Base-by-base conservation (phyloP, 2,329 filamentous ascomycete genomes). In the Fonsecaea erecta region DNA sequence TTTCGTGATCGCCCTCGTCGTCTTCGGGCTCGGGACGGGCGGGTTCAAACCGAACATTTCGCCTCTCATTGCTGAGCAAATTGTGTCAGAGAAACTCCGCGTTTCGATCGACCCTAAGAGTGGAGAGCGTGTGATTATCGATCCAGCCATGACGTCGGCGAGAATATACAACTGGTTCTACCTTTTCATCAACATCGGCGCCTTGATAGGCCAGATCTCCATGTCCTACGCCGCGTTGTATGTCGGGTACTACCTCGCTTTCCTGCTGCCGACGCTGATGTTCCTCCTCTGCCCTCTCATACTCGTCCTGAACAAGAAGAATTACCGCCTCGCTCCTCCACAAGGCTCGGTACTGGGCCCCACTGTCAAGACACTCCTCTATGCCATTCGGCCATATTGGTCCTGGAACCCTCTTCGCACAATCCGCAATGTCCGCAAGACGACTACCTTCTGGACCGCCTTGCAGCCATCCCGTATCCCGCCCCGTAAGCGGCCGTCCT, bases 41-140 rank as follows among this genome's bases (percentile, higher is more conserved):
- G 89, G 91, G 72, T 92, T 93, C 85, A 93, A 93, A 81, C 85
- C 89, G 68, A 93, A 93, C 73, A 90, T 93, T 46, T 87, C 88
- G 0, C 88, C 89, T 0, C 79, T 91, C 24, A 85, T 92, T 62
- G 88, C 88, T 21, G 89, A 92, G 72, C 89, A 92, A 76, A 88
- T 89, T 75, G 82, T 81, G 35, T 84, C 86, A 63, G 83, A 80
- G 3, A 84, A 81, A 66, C 83, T 87, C 68, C 83, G 82, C 56
- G 82, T 91, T 61, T 80, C 85, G 70, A 83, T 81, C 1, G 78
- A 81, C 46, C 3, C 26, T 21, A 77, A 82, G 52, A 82, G 78
- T 1, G 89, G 89, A 60, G 84, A 90, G 77, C 86, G 86, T 21
- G 87, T 91, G 68, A 89, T 92, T 68, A 84, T 90, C 52, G 89